Conservation (phyloP, 495 filamentous ascomycete species). For the Cetradonia linearis region DNA sequence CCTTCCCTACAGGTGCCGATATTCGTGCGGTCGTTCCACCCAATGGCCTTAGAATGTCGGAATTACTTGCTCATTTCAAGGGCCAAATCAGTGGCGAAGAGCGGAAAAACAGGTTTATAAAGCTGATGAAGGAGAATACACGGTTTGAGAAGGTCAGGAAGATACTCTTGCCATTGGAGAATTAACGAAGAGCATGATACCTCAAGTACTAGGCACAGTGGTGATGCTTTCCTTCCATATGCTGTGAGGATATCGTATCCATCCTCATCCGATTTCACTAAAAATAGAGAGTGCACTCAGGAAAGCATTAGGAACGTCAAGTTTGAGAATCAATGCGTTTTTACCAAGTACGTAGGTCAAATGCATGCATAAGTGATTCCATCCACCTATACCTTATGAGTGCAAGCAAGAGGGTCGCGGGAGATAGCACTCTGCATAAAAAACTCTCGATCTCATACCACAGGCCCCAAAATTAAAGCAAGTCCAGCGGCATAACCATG, state of each 20-base stretch:
- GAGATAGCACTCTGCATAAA: not conserved
- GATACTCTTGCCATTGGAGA: constrained; percentile 28
- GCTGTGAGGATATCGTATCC: not conserved
- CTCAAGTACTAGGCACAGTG: not conserved
- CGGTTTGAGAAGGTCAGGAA: constrained; percentile 38
- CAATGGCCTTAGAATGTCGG: constrained; percentile 54
- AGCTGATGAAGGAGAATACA: constrained; percentile 42
- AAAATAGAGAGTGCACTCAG: not conserved
- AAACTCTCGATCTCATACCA: not conserved
- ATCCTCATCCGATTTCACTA: not conserved
- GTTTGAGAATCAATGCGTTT: not conserved
- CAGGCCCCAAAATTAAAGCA: not conserved
- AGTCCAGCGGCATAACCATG: not conserved
- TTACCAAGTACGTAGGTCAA: not conserved
- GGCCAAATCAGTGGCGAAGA: constrained; percentile 24
- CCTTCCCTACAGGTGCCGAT: constrained; percentile 55
- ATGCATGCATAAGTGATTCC: not conserved
- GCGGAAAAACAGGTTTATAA: constrained; percentile 41
- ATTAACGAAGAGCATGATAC: not conserved
- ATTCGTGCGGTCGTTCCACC: constrained; percentile 57
- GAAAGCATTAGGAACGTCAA: not conserved
- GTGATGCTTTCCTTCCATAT: not conserved
- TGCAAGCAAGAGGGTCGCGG: not conserved
- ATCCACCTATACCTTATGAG: not conserved
- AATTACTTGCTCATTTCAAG: constrained; percentile 51